A percentile compares a stretch with the other conserved stretches of the same genome.
phyloP scores from a whole-genome alignment of 495 filamentous ascomycete genomes.

The Trichoderma erinaceum region DNA sequence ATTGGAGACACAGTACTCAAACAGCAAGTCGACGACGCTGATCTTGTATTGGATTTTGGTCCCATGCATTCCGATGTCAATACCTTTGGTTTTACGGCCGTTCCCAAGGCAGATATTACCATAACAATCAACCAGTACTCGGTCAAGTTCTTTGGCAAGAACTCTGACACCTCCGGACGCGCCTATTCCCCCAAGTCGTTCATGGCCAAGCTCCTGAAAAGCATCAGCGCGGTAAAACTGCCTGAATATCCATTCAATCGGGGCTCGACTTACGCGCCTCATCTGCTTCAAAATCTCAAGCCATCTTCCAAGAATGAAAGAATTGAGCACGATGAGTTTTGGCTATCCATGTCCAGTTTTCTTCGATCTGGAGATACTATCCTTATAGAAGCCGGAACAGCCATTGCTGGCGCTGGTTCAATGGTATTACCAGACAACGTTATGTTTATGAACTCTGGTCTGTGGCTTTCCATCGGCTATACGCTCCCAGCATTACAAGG shows the following conservation, averaged over 20 bases:
- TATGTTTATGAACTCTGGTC: constrained; percentile 30
- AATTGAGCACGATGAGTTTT: constrained; percentile 35
- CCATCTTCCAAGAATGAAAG: background rate
- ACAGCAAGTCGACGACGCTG: constrained; percentile 27
- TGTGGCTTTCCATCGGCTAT: constrained; percentile 40
- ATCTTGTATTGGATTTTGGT: constrained; percentile 34
- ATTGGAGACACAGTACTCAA: constrained; percentile 22
- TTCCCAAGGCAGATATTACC: constrained; percentile 1
- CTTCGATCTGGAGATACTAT: constrained; percentile 43
- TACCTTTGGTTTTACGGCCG: constrained; percentile 21
- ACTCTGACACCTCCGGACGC: background rate
- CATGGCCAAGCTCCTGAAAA: constrained; percentile 8
- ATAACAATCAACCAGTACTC: constrained; percentile 23
- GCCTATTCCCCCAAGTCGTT: constrained; percentile 24
- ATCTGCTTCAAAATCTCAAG: constrained; percentile 12
- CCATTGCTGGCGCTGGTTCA: constrained; percentile 30
- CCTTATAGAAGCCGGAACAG: constrained; percentile 42
- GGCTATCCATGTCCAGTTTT: constrained; percentile 32
- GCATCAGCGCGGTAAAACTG: constrained; percentile 21
- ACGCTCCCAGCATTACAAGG: constrained; percentile 7
- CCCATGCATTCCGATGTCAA: constrained; percentile 30
- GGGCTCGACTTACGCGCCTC: background rate
- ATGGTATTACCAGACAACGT: constrained; percentile 26
- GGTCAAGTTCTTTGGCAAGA: background rate
- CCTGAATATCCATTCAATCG: constrained; percentile 6